Percentiles rank a stretch among this genome's conserved stretches.
Evolutionary conservation across 495 filamentous ascomycete species (phyloP).

Genomic region (Wilcoxina mikolae): DNA sequence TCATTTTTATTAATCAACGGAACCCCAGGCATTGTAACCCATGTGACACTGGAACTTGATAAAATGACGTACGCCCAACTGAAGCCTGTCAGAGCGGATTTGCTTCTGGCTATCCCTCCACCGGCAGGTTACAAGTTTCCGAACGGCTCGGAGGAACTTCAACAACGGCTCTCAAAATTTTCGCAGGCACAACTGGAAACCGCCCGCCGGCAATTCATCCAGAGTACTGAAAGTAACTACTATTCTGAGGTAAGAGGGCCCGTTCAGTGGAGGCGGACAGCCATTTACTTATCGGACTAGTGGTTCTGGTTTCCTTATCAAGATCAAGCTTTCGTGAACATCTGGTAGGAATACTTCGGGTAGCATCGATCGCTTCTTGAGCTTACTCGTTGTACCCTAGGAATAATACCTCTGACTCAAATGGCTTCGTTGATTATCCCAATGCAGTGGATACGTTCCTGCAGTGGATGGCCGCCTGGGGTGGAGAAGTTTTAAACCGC

Average conservation of each 20-base stretch:
- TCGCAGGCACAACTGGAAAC: slow-evolving; percentile 23
- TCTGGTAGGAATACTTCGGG: slow-evolving; percentile 27
- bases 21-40: slow-evolving; percentile 34
- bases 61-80: slow-evolving; percentile 39
- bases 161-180: slow-evolving; percentile 7
- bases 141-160: slow-evolving; percentile 22
- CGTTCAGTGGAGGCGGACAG: not conserved
- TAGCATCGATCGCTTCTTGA: not conserved
- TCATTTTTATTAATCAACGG: not conserved
- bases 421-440: slow-evolving; percentile 32
- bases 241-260: slow-evolving; percentile 35
- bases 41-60: slow-evolving; percentile 39
- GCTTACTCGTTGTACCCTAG: slow-evolving; percentile 5
- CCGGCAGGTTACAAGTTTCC: slow-evolving; percentile 31
- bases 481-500: slow-evolving; percentile 30
- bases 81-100: slow-evolving; percentile 33
- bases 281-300: not conserved
- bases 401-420: slow-evolving; percentile 31
- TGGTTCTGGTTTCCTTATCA: slow-evolving; percentile 40
- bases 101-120: slow-evolving; percentile 37
- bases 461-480: slow-evolving; percentile 35
- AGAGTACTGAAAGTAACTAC: slow-evolving; percentile 31
- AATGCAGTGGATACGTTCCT: slow-evolving; percentile 28
- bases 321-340: slow-evolving; percentile 37
- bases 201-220: slow-evolving; percentile 28